Percentiles rank a stretch among this genome's conserved stretches.
Evolutionary conservation across 208 protist species (phyloP).

Genomic region (Porcisia deanei): DNA sequence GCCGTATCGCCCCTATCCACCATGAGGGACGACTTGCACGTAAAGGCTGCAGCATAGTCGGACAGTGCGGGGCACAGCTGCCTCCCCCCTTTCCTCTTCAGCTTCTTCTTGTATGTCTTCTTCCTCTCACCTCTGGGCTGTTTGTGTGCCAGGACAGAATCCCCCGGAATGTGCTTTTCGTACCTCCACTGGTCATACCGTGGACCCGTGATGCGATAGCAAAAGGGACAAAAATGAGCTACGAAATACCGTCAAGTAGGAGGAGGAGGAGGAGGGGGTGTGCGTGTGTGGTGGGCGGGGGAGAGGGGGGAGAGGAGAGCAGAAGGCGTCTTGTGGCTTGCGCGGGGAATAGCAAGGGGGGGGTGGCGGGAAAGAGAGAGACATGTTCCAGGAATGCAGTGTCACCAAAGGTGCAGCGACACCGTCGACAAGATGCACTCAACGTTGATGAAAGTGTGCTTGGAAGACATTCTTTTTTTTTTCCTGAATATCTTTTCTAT

Average conservation of each 20-base stretch:
- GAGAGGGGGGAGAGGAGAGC: neutral
- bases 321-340: neutral
- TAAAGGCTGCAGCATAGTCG: neutral
- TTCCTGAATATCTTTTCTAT: constrained; percentile 2
- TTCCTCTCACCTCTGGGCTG: neutral
- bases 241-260: neutral
- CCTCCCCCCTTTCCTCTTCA: neutral
- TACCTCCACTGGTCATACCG: neutral
- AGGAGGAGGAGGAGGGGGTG: neutral
- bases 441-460: neutral
- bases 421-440: neutral
- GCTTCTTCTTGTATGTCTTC: neutral
- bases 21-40: neutral
- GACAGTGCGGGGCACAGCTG: neutral
- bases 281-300: neutral
- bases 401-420: neutral
- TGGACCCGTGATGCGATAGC: neutral
- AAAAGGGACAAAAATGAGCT: neutral
- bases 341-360: too few species aligned
- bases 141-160: neutral
- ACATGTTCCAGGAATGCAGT: too few species aligned
- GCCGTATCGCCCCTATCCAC: neutral
- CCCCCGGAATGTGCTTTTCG: neutral
- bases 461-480: neutral
- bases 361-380: too few species aligned